These are phyloP conservation scores for Daldinia loculata DNA, from an alignment of 495 filamentous ascomycete genomes.

Conservation along the genomic window DNA sequence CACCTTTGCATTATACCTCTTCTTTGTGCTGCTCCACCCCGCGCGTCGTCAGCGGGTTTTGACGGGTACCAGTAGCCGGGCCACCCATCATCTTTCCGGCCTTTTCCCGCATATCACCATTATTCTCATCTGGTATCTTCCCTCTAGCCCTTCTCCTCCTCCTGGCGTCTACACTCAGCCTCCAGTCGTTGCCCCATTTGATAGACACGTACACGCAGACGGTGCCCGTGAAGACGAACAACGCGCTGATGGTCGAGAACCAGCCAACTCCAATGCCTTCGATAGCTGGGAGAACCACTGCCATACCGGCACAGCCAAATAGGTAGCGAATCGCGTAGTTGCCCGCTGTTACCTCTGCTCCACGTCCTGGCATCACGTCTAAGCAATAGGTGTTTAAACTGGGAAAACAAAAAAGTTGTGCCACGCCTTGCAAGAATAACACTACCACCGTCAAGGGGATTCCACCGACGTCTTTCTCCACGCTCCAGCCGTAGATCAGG, in stretches of 20 bases:
- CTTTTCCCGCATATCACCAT: slow-evolving; percentile 12
- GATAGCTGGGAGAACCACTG: slow-evolving; percentile 71
- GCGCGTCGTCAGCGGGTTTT: slow-evolving; percentile 33
- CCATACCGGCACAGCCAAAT: slow-evolving; percentile 71
- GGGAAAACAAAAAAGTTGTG: slow-evolving; percentile 80
- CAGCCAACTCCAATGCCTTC: slow-evolving; percentile 74
- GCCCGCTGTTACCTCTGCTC: slow-evolving; percentile 74
- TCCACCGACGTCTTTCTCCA: slow-evolving; percentile 72
- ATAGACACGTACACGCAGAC: slow-evolving; percentile 58
- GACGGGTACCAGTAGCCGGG: slow-evolving; percentile 6
- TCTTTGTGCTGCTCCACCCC: slow-evolving; percentile 28
- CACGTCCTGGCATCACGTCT: slow-evolving; percentile 73
- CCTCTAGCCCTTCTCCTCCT: slow-evolving; percentile 48
- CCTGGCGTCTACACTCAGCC: slow-evolving; percentile 57
- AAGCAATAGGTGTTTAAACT: slow-evolving; percentile 77
- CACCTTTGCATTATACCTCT: slow-evolving; percentile 31
- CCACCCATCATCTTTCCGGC: slow-evolving; percentile 5
- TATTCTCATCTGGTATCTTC: slow-evolving; percentile 26
- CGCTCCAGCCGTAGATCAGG: slow-evolving; percentile 75
- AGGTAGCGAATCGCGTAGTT: slow-evolving; percentile 78
- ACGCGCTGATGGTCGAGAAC: slow-evolving; percentile 65
- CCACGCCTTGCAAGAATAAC: slow-evolving; percentile 76
- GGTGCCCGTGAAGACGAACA: slow-evolving; percentile 62
- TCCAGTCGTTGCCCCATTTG: slow-evolving; percentile 63
- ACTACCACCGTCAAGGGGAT: slow-evolving; percentile 72